Conservation (phyloP, 495 filamentous ascomycete species). For the Hyphodiscus hymeniophilus region DNA sequence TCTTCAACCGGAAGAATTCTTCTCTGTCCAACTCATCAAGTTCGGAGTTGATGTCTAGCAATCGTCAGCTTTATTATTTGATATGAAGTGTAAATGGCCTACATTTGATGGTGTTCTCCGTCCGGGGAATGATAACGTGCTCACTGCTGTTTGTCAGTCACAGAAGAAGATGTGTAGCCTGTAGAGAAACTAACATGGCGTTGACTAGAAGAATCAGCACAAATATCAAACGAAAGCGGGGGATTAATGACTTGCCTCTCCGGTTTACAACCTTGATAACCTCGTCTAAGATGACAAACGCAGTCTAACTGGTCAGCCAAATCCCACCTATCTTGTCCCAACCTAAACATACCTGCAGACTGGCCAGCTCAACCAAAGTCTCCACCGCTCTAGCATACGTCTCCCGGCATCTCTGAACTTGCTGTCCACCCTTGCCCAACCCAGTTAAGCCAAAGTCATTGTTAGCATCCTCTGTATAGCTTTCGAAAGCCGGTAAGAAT, state of each 20-base stretch:
- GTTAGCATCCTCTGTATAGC: conserved; percentile 73
- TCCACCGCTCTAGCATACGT: conserved; percentile 97
- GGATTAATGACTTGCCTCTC: conserved; percentile 51
- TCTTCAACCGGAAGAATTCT: conserved; percentile 97
- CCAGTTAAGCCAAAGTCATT: conserved; percentile 97
- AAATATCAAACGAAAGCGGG: conserved; percentile 9
- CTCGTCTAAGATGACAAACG: conserved; percentile 95
- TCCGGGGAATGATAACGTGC: conserved; percentile 96
- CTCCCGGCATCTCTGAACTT: conserved; percentile 89
- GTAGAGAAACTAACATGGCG: conserved; percentile 64
- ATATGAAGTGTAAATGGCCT: conserved; percentile 17
- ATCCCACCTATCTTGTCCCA: not conserved
- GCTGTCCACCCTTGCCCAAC: conserved; percentile 93
- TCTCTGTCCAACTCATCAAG: conserved; percentile 97
- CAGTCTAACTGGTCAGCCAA: conserved; percentile 49
- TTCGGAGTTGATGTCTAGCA: conserved; percentile 89
- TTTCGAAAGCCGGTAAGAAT: conserved; percentile 87
- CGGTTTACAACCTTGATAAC: conserved; percentile 99
- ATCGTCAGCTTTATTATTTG: conserved; percentile 1
- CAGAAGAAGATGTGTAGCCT: not conserved
- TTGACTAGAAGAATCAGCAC: conserved; percentile 57
- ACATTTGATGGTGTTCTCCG: conserved; percentile 98
- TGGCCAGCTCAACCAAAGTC: conserved; percentile 92
- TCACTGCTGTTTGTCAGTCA: conserved; percentile 38
- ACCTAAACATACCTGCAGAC: conserved; percentile 56